Evolutionary conservation across 1,284 basidiomycete species (phyloP).

Genomic region (Mrakiaceae sp.): DNA sequence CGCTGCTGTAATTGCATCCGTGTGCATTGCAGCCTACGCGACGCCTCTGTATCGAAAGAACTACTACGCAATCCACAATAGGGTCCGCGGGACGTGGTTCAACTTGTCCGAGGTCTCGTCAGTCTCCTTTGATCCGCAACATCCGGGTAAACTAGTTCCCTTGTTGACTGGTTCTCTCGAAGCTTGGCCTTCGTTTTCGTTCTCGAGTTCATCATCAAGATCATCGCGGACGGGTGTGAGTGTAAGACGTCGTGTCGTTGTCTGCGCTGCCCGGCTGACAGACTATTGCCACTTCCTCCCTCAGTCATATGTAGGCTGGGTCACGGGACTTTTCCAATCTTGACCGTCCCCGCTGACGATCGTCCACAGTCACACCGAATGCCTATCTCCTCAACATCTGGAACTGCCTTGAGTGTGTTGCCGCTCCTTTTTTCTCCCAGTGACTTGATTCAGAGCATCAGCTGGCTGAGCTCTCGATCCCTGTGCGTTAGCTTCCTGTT

Average conservation of each 20-base stretch:
- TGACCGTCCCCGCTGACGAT: constrained; percentile 1
- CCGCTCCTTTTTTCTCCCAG: too few species aligned
- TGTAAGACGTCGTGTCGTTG: too few species aligned
- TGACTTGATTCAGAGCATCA: too few species aligned
- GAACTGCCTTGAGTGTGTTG: constrained; percentile 63
- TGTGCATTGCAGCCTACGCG: constrained; percentile 73
- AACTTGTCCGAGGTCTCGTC: constrained; percentile 57
- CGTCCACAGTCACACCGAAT: constrained; percentile 75
- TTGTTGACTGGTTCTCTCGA: too few species aligned
- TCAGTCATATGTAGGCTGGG: too few species aligned
- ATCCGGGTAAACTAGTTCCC: too few species aligned
- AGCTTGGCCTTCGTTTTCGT: constrained; percentile 44
- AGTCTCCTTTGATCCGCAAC: constrained; percentile 22
- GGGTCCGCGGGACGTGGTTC: constrained; percentile 72
- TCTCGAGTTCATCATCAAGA: constrained; percentile 73
- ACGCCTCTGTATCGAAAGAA: constrained; percentile 73
- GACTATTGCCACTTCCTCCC: too few species aligned
- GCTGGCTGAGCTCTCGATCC: too few species aligned
- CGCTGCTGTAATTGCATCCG: constrained; percentile 66
- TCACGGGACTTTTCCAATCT: constrained; percentile 5
- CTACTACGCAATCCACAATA: constrained; percentile 49
- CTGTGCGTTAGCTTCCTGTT: constrained; percentile 48
- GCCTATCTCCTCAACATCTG: constrained; percentile 85
- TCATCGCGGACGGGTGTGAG: constrained; percentile 68
- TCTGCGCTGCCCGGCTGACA: too few species aligned